phyloP scores from a whole-genome alignment of 176 grass and related monocot genomes.

The Zoysia pacifica region DNA sequence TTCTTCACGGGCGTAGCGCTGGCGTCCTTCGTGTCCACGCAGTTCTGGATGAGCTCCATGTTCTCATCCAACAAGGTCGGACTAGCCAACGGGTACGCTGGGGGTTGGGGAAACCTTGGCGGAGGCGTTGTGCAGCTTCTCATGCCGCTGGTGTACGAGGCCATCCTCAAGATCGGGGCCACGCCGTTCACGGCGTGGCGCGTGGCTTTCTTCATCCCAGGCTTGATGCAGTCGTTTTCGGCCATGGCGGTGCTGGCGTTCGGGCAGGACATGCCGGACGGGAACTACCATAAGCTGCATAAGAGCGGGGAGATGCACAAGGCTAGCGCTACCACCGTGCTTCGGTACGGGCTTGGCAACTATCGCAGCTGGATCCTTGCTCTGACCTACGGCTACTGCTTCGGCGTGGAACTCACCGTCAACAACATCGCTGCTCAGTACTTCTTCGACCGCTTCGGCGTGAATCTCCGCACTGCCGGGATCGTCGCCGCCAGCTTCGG shows the following conservation, averaged over 20 bases:
- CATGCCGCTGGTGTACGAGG: constrained; percentile 80
- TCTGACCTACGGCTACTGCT: constrained; percentile 89
- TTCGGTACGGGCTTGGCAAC: constrained; percentile 59
- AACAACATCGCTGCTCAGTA: constrained; percentile 92
- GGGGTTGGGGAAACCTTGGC: constrained; percentile 92
- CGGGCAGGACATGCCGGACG: constrained; percentile 89
- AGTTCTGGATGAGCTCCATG: constrained; percentile 99
- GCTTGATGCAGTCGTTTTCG: constrained; percentile 66
- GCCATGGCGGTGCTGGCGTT: constrained; percentile 66
- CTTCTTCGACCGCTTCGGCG: constrained; percentile 86
- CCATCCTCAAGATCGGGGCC: constrained; percentile 66
- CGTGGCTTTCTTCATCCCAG: constrained; percentile 84
- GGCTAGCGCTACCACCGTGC: constrained; percentile 72
- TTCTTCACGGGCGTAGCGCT: constrained; percentile 92
- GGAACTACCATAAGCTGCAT: constrained; percentile 68
- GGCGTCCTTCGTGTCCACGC: constrained; percentile 86
- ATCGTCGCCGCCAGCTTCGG: constrained; percentile 89
- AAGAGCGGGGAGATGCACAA: constrained; percentile 72
- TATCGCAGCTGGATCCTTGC: constrained; percentile 82
- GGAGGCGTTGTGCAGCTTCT: constrained; percentile 86
- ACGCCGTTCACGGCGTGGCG: constrained; percentile 81
- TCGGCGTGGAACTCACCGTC: constrained; percentile 82
- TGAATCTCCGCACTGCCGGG: constrained; percentile 69
- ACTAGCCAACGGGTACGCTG: constrained; percentile 74
- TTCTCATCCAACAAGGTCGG: constrained; percentile 81